Conservation (phyloP, 1,284 basidiomycete genomes). For the Pseudozyma flocculosa region DNA sequence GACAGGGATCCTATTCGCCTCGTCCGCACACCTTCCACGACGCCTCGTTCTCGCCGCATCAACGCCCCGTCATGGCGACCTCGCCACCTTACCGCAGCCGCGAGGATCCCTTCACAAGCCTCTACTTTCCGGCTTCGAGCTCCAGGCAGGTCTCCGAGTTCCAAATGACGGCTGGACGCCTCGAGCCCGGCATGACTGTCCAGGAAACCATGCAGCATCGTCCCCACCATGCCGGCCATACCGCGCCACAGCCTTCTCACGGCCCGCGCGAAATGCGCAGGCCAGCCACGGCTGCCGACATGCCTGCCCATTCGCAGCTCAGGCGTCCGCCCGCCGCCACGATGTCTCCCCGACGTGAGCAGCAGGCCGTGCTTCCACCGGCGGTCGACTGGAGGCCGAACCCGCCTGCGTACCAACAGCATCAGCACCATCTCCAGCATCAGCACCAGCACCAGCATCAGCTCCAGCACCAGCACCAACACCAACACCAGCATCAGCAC, state of each 20-base stretch:
- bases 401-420: constrained; percentile 12
- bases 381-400: not conserved
- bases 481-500: no score
- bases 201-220: constrained; percentile 35
- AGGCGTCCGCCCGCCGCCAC: no score
- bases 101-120: constrained; percentile 46
- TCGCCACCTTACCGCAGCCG: constrained; percentile 16
- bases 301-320: no score
- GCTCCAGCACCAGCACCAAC: not conserved
- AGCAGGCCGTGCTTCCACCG: no score
- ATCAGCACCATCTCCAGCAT: not conserved
- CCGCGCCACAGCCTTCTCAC: constrained; percentile 19
- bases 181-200: constrained; percentile 53
- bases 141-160: constrained; percentile 50
- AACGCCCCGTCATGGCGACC: not conserved
- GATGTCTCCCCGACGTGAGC: no score
- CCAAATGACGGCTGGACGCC: constrained; percentile 31
- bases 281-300: no score
- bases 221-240: not conserved
- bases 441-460: no score
- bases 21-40: constrained; percentile 47
- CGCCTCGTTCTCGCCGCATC: not conserved
- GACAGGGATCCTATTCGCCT: constrained; percentile 2
- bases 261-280: constrained; percentile 18
- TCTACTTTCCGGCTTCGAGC: constrained; percentile 48